A percentile compares a stretch with the other conserved stretches of the same genome.
phyloP scores from a whole-genome alignment of 139 green algal species.

The Gonium pectorale region DNA sequence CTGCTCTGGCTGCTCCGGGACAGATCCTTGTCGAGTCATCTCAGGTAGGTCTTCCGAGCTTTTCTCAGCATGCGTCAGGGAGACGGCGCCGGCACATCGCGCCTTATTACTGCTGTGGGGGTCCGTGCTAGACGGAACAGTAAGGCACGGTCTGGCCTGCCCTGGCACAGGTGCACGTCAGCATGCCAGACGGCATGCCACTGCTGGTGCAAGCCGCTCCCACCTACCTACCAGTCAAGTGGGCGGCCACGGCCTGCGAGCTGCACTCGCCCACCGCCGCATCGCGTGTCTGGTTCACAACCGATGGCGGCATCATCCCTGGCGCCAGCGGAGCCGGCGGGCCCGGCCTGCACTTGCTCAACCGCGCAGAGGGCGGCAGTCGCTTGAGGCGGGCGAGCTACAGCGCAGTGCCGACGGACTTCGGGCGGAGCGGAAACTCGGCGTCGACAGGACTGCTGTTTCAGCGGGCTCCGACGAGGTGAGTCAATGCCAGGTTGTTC shows the following conservation, averaged over 20 bases:
- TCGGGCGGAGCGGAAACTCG: too few species aligned
- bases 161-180: constrained; percentile 15
- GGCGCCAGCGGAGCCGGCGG: not conserved
- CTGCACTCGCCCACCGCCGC: too few species aligned
- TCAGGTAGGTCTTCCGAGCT: constrained; percentile 30
- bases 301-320: too few species aligned
- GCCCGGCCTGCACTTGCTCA: not conserved
- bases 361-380: not conserved
- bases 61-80: too few species aligned
- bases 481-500: too few species aligned
- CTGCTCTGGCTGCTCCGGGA: constrained; percentile 72
- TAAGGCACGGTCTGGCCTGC: too few species aligned
- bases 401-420: not conserved
- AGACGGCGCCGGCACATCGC: too few species aligned
- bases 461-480: too few species aligned
- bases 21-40: constrained; percentile 68
- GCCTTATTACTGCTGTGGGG: too few species aligned
- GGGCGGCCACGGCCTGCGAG: not conserved
- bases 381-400: constrained; percentile 17
- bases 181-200: constrained; percentile 24
- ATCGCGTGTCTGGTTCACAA: too few species aligned
- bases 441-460: too few species aligned
- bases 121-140: too few species aligned
- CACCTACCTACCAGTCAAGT: constrained; percentile 34
- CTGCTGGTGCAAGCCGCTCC: constrained; percentile 14